Evolutionary conservation across 768 basidiomycete species (phyloP), one percentile per base, ranked within the genome.

Genomic region (Termitomyces sp.): DNA sequence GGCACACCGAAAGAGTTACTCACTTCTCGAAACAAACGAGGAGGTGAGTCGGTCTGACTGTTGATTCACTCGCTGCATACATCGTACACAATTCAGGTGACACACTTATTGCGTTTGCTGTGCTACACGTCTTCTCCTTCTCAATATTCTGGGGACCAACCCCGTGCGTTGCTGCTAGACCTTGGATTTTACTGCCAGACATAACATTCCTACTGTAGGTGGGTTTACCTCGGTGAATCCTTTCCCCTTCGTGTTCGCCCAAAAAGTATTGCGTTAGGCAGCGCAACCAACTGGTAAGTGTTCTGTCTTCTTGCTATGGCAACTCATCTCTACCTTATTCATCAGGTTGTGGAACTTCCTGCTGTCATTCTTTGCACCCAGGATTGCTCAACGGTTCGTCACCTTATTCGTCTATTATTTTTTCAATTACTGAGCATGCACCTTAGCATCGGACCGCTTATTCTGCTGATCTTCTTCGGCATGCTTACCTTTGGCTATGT

Each of bases 221-320:
- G 83, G 83, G 87, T 88, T 6, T 88, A 88, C 63, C 78, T 89
- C 33, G 87, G 87, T 51, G 88, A 91, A 74, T 85, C 83, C 19
- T 91, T 91, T 80, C 90, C 89, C 14, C 81, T 91, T 23, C 84
- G 88, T 47, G 86, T 92, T 45, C 80, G 89, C 55, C 80, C 90
- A 6, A 90, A 90, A 68, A 75, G 80, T 61, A 90, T 91, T 64
- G 89, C 89, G 0, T 74, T 90, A n/a, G 87, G 87, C 9, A 85
- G 84, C 46, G 75, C 75, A 10, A 74, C 72, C 28, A 76, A 76
- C 55, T 76, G 75, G 74, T 72, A 40, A 47, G 61, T 56, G 17
- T 35, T 14, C 12, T 11, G 17, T 8, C 14, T 41, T 44, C 3
- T 4, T n/a, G 14, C 15, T 53, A 12, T 31, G 19, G 9, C 19